A percentile compares a stretch with the other conserved stretches of the same genome.
Evolutionary conservation across 768 basidiomycete genomes (phyloP).

Genomic region (Agaricus subrufescens): DNA sequence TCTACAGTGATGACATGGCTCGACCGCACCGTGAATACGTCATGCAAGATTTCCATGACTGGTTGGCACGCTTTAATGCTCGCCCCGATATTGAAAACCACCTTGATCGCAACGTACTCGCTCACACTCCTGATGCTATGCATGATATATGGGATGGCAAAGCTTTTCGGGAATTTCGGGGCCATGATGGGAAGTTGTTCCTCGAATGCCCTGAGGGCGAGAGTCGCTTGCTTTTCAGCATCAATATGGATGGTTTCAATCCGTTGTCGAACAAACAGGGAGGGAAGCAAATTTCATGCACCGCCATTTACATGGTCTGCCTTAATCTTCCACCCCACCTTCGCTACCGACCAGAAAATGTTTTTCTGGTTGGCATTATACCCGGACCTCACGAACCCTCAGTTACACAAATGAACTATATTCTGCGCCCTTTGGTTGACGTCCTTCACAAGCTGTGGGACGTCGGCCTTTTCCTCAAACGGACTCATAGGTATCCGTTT

Average conservation of each 20-base stretch:
- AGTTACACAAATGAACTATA: slow-evolving; percentile 26
- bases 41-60: slow-evolving; percentile 3
- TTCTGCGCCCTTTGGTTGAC: slow-evolving; percentile 30
- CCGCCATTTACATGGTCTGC: slow-evolving; percentile 22
- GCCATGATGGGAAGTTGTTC: neutral
- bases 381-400: slow-evolving; percentile 21
- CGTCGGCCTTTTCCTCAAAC: slow-evolving; percentile 20
- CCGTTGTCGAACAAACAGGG: slow-evolving; percentile 22
- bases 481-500: slow-evolving; percentile 12
- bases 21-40: neutral
- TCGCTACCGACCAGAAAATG: slow-evolving; percentile 25
- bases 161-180: neutral
- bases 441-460: slow-evolving; percentile 25
- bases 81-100: slow-evolving; percentile 1
- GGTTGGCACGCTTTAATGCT: neutral
- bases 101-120: neutral
- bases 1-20: too few relatives aligned
- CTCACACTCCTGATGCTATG: neutral
- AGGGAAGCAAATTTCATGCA: slow-evolving; percentile 18
- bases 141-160: slow-evolving; percentile 1
- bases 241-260: slow-evolving; percentile 25
- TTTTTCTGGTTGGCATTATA: slow-evolving; percentile 26
- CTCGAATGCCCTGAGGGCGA: slow-evolving; percentile 1
- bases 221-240: neutral
- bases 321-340: slow-evolving; percentile 27